Percentiles rank a stretch among this genome's conserved stretches.
These are phyloP conservation scores for Globisporangium alternatum DNA, from an alignment of 352 stramenopile genomes.

Conservation along the genomic window DNA sequence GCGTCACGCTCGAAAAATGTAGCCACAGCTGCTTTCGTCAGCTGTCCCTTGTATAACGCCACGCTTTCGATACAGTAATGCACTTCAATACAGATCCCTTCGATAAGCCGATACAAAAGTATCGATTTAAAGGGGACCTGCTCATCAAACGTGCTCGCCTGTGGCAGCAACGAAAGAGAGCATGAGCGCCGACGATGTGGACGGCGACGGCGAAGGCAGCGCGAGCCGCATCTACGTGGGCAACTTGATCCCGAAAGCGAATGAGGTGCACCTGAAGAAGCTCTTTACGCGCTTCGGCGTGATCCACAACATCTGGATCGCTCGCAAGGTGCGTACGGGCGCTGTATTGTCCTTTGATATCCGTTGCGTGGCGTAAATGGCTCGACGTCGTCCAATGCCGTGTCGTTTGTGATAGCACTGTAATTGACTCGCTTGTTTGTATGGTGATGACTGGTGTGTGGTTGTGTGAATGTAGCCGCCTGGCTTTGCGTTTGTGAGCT, in stretches of 20 bases:
- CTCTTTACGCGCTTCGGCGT: slow-evolving; percentile 62
- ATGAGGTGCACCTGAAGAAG: slow-evolving; percentile 59
- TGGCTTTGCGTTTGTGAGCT: slow-evolving; percentile 79
- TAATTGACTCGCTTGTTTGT: too few species aligned
- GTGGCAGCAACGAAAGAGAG: slow-evolving; percentile 1
- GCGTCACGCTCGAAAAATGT: not conserved
- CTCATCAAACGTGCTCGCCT: not conserved
- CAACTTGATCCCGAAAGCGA: slow-evolving; percentile 67
- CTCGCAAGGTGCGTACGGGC: slow-evolving; percentile 45
- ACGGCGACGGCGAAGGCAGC: slow-evolving; percentile 21
- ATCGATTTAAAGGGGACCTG: slow-evolving; percentile 2
- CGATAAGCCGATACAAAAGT: not conserved
- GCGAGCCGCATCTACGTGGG: slow-evolving; percentile 68
- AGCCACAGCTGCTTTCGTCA: not conserved
- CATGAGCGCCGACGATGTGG: slow-evolving; percentile 15
- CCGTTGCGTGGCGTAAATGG: not conserved
- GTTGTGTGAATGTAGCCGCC: slow-evolving; percentile 39
- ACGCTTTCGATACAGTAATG: not conserved
- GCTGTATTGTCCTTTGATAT: not conserved
- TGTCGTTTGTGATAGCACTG: not conserved
- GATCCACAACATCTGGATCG: slow-evolving; percentile 74
- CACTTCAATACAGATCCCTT: not conserved
- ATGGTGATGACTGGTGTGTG: not conserved
- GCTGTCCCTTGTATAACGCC: not conserved
- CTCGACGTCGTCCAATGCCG: not conserved